Conservation (phyloP, 805 yeast genomes). For the Saccharomycopsis fermentans region DNA sequence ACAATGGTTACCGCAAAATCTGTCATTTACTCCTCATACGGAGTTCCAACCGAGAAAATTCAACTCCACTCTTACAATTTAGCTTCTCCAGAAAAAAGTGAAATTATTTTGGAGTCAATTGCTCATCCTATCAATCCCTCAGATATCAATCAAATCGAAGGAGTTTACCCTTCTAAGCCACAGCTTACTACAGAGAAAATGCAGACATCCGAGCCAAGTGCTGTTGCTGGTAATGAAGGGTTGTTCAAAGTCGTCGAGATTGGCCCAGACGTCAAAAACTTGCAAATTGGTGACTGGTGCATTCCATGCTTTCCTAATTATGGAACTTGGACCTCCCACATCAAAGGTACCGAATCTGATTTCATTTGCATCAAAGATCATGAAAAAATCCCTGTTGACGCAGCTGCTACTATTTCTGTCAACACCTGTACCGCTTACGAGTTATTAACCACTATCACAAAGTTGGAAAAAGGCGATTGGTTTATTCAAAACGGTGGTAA, state of each 20-base stretch:
- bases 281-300: constrained; percentile 76
- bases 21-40: constrained; percentile 57
- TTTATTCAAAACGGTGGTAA: constrained; percentile 94
- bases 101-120: constrained; percentile 54
- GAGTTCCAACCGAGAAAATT: constrained; percentile 51
- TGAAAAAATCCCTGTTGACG: constrained; percentile 38
- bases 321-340: constrained; percentile 92
- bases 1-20: constrained; percentile 41
- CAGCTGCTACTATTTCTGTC: constrained; percentile 85
- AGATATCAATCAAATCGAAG: constrained; percentile 75
- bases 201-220: constrained; percentile 55
- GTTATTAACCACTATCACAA: constrained; percentile 54
- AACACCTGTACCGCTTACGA: constrained; percentile 91
- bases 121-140: constrained; percentile 89
- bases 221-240: constrained; percentile 93
- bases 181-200: constrained; percentile 38
- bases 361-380: constrained; percentile 45
- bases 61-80: constrained; percentile 42
- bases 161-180: constrained; percentile 77
- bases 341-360: constrained; percentile 40
- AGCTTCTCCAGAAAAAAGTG: constrained; percentile 27
- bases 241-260: constrained; percentile 71
- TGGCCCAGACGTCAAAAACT: constrained; percentile 40
- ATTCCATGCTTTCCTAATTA: constrained; percentile 67
- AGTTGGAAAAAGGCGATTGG: constrained; percentile 46